A percentile compares a stretch with the other conserved stretches of the same genome.
These are phyloP conservation scores for Saturnispora dispora DNA, from an alignment of 805 yeast species.

Conservation along the genomic window DNA sequence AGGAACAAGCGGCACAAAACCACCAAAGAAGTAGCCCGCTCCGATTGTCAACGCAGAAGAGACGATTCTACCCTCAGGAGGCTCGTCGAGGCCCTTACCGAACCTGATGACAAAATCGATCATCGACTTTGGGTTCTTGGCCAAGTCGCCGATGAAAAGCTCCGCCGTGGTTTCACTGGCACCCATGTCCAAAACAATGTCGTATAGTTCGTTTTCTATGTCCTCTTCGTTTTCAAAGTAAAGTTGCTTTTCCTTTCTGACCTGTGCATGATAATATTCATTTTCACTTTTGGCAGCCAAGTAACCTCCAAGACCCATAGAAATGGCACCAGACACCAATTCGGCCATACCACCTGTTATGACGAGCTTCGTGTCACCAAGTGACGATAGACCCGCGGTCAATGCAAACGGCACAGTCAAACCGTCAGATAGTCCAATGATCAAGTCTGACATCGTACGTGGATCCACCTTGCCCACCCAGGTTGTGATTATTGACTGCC, in stretches of 20 bases:
- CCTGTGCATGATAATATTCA: conserved; percentile 66
- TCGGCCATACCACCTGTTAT: conserved; percentile 98
- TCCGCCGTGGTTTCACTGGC: conserved; percentile 65
- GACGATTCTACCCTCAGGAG: conserved; percentile 84
- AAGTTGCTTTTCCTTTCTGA: conserved; percentile 56
- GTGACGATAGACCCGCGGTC: conserved; percentile 88
- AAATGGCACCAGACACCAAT: conserved; percentile 90
- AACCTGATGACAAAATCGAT: conserved; percentile 79
- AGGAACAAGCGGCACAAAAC: conserved; percentile 84
- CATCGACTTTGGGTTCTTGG: conserved; percentile 66
- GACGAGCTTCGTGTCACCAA: conserved; percentile 83
- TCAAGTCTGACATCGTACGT: conserved; percentile 85
- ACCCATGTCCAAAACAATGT: conserved; percentile 67
- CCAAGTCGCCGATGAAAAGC: conserved; percentile 68
- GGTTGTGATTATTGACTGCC: neutral
- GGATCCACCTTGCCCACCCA: conserved; percentile 48
- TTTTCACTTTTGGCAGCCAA: conserved; percentile 87
- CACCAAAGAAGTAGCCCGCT: conserved; percentile 80
- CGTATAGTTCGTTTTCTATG: conserved; percentile 71
- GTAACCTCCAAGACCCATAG: conserved; percentile 97
- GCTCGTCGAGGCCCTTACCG: conserved; percentile 92
- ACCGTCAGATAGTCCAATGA: conserved; percentile 92
- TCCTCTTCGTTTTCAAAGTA: conserved; percentile 57
- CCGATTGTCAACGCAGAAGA: conserved; percentile 89
- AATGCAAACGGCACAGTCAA: conserved; percentile 97